A percentile compares a stretch with the other conserved stretches of the same genome.
phyloP scores from a whole-genome alignment of 495 filamentous ascomycete species.

The Aspergillus steynii region DNA sequence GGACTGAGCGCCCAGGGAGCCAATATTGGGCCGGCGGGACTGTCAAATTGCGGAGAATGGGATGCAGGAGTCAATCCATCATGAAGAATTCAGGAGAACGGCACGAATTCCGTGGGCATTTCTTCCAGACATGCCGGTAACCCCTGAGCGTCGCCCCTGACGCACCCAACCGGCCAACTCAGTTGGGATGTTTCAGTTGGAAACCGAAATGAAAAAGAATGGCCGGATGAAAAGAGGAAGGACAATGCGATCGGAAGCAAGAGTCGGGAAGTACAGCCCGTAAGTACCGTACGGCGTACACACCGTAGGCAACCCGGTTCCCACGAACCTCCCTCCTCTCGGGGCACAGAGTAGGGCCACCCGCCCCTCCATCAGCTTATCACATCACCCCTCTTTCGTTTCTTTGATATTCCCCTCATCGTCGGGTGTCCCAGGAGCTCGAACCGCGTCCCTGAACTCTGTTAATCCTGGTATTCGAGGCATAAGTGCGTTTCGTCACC shows the following conservation, averaged over 20 bases:
- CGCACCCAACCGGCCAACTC: background rate
- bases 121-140: conserved; percentile 2
- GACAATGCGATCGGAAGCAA: conserved; percentile 14
- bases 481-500: background rate
- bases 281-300: background rate
- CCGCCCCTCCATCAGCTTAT: conserved; percentile 10
- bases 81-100: background rate
- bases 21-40: conserved; percentile 26
- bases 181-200: conserved; percentile 13
- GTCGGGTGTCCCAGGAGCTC: too few relatives aligned
- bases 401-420: background rate
- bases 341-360: background rate
- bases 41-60: conserved; percentile 28
- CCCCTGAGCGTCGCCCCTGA: conserved; percentile 1
- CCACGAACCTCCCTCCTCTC: conserved; percentile 3
- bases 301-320: background rate
- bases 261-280: background rate
- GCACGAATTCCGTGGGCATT: too few relatives aligned
- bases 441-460: background rate
- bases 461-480: background rate
- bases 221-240: conserved; percentile 8
- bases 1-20: conserved; percentile 23
- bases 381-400: conserved; percentile 12
- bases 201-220: conserved; percentile 1
- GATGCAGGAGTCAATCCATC: conserved; percentile 19